Evolutionary conservation across 1,284 basidiomycete species (phyloP).

Genomic region (Peniophora sp.): DNA sequence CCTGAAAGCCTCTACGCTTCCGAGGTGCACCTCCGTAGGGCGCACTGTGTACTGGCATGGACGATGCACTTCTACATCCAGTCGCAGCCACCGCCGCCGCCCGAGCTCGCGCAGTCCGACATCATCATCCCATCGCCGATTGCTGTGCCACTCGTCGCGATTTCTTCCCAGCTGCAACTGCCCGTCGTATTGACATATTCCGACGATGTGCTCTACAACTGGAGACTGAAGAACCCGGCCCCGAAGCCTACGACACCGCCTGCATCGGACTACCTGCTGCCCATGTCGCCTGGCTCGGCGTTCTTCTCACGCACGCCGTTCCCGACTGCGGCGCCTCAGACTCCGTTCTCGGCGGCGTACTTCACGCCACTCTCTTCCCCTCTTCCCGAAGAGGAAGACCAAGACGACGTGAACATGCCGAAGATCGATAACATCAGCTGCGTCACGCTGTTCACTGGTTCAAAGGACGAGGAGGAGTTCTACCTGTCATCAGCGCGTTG

Average conservation of each 20-base stretch:
- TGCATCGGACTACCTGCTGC: not conserved
- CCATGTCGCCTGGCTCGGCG: not conserved
- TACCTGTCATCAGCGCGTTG: slow-evolving; percentile 87
- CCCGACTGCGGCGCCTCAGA: not conserved
- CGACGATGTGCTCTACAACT: slow-evolving; percentile 92
- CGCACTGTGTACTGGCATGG: slow-evolving; percentile 81
- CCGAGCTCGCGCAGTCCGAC: slow-evolving; percentile 21
- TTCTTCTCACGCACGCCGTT: not conserved
- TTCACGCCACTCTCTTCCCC: not conserved
- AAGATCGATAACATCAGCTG: slow-evolving; percentile 53
- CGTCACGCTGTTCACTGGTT: slow-evolving; percentile 72
- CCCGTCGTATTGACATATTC: slow-evolving; percentile 92
- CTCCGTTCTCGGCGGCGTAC: slow-evolving; percentile 9
- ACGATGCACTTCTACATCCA: slow-evolving; percentile 88
- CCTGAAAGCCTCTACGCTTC: slow-evolving; percentile 44
- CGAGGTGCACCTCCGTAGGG: slow-evolving; percentile 68
- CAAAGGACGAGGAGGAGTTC: slow-evolving; percentile 83
- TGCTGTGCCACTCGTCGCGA: slow-evolving; percentile 72
- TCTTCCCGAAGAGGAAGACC: not conserved
- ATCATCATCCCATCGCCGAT: slow-evolving; percentile 66
- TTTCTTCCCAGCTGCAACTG: slow-evolving; percentile 71
- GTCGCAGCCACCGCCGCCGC: slow-evolving; percentile 51
- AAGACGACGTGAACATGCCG: slow-evolving; percentile 17
- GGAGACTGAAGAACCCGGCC: slow-evolving; percentile 40
- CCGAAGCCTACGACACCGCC: slow-evolving; percentile 18